Percentiles rank a stretch among this genome's conserved stretches.
phyloP scores from a whole-genome alignment of 768 basidiomycete genomes.

The Boletus sp. region DNA sequence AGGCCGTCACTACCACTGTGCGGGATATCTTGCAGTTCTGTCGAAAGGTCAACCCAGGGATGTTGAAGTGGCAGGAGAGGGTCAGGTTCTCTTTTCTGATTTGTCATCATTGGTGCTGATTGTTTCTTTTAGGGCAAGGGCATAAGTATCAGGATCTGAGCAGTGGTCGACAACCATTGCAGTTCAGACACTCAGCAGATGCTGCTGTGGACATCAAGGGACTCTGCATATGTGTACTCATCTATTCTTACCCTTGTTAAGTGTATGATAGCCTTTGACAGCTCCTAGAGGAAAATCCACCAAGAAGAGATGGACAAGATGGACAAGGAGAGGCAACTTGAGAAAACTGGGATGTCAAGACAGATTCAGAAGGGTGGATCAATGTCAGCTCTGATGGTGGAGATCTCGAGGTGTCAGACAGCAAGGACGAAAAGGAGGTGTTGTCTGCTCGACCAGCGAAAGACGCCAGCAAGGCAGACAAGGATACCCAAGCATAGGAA shows the following conservation, averaged over 20 bases:
- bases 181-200: slow-evolving; percentile 77
- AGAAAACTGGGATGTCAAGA: slow-evolving; percentile 88
- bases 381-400: slow-evolving; percentile 71
- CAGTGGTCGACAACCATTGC: slow-evolving; percentile 62
- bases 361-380: slow-evolving; percentile 77
- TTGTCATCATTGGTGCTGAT: not conserved
- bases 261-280: slow-evolving; percentile 27
- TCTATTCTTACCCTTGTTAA: not conserved
- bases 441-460: not conserved
- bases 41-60: slow-evolving; percentile 92
- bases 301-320: slow-evolving; percentile 57
- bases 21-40: slow-evolving; percentile 86
- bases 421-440: slow-evolving; percentile 63
- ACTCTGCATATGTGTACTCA: slow-evolving; percentile 59
- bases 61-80: slow-evolving; percentile 86
- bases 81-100: slow-evolving; percentile 39
- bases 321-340: slow-evolving; percentile 71
- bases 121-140: slow-evolving; percentile 71
- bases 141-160: slow-evolving; percentile 74
- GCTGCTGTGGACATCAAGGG: slow-evolving; percentile 88
- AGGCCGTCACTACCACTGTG: slow-evolving; percentile 86
- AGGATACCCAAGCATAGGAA: slow-evolving; percentile 27
- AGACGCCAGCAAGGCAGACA: slow-evolving; percentile 1
- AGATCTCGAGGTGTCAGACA: slow-evolving; percentile 77
- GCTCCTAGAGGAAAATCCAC: slow-evolving; percentile 80